These are phyloP conservation scores for Podaxis sp. DNA, from an alignment of 768 basidiomycete genomes.

Conservation along the genomic window DNA sequence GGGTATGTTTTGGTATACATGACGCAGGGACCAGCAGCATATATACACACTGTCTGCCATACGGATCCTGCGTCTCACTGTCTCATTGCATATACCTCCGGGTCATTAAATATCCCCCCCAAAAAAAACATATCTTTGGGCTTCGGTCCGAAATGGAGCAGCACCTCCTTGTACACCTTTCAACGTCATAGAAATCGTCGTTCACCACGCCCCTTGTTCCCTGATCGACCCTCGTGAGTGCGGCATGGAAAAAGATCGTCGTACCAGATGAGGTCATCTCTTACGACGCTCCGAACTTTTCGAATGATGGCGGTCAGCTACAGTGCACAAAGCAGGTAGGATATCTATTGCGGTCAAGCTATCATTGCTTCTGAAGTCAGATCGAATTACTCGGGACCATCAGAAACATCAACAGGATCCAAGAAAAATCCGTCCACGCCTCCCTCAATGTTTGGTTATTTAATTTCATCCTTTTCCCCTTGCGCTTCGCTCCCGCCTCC, in stretches of 20 bases:
- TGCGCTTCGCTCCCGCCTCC: background rate
- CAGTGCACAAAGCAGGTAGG: background rate
- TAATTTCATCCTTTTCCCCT: background rate
- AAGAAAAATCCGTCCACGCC: background rate
- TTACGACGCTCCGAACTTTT: background rate
- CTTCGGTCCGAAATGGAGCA: slow-evolving; percentile 7
- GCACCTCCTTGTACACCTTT: background rate
- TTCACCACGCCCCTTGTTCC: background rate
- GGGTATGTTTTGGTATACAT: background rate
- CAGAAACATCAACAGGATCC: background rate
- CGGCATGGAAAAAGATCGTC: background rate
- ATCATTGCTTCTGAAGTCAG: background rate
- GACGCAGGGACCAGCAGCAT: background rate
- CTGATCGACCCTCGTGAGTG: background rate
- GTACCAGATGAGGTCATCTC: background rate
- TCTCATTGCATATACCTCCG: background rate
- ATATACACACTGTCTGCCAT: background rate
- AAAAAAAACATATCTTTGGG: background rate
- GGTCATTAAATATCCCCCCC: background rate
- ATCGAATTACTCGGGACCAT: slow-evolving; percentile 11
- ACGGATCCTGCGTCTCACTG: no score
- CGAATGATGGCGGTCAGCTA: background rate
- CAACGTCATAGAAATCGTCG: background rate
- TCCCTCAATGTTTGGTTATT: background rate
- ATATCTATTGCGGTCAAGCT: background rate